Base-by-base conservation (phyloP, 2,329 filamentous ascomycete species). In the Ascomycota sp. region DNA sequence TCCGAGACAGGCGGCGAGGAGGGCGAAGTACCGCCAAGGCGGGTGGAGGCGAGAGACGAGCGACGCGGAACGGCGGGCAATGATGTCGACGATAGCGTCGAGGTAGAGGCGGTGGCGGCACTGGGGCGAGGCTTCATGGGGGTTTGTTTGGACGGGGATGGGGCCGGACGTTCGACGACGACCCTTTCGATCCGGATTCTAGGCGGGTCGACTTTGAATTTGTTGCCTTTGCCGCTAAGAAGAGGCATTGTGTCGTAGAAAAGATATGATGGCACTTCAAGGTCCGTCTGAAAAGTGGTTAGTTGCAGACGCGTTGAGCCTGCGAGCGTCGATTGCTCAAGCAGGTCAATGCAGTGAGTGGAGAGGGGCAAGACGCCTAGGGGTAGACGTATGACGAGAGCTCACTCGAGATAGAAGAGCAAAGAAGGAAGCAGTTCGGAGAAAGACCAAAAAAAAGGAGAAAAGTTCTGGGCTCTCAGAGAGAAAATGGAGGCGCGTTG, bases 111-210 rank as follows among this genome's bases (percentile, higher is more conserved):
- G n/a, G 37, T 25, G 7, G 47, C 43, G 35, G 46, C 40, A 35
- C 42, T 41, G 34, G 51, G 44, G 33, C 47, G 42, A 29, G 45
- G 40, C 36, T 49, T 53, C 26, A 49, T 44, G 41, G 52, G 57
- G 7, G 53, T 49, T 21, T 21, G 5, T 32, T 52, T 54, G 7
- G 53, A 13, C 27, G 27, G 54, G 31, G 55, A 52, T 11, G 52
- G 47, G 4, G 47, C 39, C 32, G 52, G 44, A 32, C 45, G 44
- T 38, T 56, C 56, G 44, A 66, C 54, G 35, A 57, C 51, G 37
- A 67, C 61, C 41, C 61, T 62, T 46, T 68, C 62, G 44, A 65
- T 61, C 38, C 62, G 59, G 43, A 67, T 58, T 38, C 56, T 58
- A 36, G 61, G 58, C 35, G 58, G 54, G 39, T 62, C 58, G 41